Percentiles rank a stretch among this genome's conserved stretches.
Evolutionary conservation across 208 protist genomes (phyloP).

Genomic region (Entamoeba histolytica): DNA sequence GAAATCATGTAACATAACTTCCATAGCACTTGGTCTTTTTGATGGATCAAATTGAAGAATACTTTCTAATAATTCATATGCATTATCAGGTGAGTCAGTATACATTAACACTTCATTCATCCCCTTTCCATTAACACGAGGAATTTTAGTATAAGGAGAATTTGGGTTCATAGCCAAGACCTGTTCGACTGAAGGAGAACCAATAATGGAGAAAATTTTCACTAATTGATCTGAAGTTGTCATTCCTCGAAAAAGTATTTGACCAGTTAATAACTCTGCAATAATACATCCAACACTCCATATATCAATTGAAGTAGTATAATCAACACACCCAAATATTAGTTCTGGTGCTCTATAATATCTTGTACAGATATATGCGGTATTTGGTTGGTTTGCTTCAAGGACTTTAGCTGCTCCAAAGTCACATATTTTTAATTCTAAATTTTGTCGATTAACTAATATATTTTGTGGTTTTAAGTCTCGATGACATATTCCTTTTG

Average conservation of each 20-base stretch:
- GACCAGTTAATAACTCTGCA: constrained; percentile 68
- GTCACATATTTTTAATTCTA: constrained; percentile 75
- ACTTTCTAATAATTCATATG: neutral
- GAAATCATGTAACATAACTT: neutral
- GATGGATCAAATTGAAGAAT: neutral
- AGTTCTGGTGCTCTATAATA: constrained; percentile 27
- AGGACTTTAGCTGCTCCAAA: constrained; percentile 48
- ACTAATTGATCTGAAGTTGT: constrained; percentile 38
- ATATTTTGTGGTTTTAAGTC: constrained; percentile 84
- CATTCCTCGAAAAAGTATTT: constrained; percentile 67
- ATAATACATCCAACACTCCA: constrained; percentile 90
- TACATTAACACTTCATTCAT: neutral
- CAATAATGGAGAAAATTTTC: constrained; percentile 36
- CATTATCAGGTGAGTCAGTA: neutral
- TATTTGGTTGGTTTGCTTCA: neutral
- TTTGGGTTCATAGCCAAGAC: constrained; percentile 21
- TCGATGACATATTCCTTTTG: constrained; percentile 53
- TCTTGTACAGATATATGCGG: constrained; percentile 15
- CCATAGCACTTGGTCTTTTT: neutral
- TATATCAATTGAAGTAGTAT: constrained; percentile 62
- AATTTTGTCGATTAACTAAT: constrained; percentile 63
- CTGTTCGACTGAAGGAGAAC: constrained; percentile 28
- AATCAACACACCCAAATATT: constrained; percentile 3
- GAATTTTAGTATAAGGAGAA: constrained; percentile 4
- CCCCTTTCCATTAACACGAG: neutral